phyloP scores from a whole-genome alignment of 768 basidiomycete genomes.

The Suillus sp. region DNA sequence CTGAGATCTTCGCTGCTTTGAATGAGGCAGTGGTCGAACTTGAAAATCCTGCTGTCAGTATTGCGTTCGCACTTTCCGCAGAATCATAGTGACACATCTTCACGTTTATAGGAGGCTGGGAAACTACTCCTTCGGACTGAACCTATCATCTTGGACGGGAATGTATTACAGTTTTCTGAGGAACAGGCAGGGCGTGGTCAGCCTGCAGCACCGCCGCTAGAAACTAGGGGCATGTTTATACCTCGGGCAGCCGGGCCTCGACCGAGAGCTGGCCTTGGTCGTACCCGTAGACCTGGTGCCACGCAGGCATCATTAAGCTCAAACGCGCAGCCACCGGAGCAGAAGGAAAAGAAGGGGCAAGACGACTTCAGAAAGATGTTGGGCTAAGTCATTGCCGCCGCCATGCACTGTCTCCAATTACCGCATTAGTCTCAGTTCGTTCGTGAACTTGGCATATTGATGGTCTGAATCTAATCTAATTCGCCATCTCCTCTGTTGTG shows the following conservation, averaged over 20 bases:
- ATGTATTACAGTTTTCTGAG: conserved; percentile 60
- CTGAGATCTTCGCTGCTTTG: conserved; percentile 68
- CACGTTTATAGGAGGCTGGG: conserved; percentile 70
- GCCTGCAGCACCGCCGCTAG: conserved; percentile 38
- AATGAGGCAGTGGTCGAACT: conserved; percentile 68
- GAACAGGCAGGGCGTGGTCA: conserved; percentile 40
- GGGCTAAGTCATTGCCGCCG: not conserved
- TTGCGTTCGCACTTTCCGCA: not conserved
- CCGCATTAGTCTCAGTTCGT: not conserved
- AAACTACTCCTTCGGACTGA: conserved; percentile 72
- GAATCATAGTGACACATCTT: conserved; percentile 2
- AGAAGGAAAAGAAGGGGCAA: conserved; percentile 62
- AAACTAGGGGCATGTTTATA: conserved; percentile 58
- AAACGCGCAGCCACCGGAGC: conserved; percentile 20
- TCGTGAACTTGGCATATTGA: not conserved
- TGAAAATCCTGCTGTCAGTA: conserved; percentile 62
- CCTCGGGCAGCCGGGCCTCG: conserved; percentile 66
- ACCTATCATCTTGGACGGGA: conserved; percentile 69
- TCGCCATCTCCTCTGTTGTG: not conserved
- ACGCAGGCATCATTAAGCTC: conserved; percentile 21
- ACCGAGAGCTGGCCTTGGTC: conserved; percentile 73
- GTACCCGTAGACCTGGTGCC: conserved; percentile 44
- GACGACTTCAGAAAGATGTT: conserved; percentile 89
- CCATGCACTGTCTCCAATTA: not conserved
- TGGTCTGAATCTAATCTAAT: not conserved